Conservation (phyloP, 192 early-diverging fungal species). For the Haplosporangium gracile region DNA sequence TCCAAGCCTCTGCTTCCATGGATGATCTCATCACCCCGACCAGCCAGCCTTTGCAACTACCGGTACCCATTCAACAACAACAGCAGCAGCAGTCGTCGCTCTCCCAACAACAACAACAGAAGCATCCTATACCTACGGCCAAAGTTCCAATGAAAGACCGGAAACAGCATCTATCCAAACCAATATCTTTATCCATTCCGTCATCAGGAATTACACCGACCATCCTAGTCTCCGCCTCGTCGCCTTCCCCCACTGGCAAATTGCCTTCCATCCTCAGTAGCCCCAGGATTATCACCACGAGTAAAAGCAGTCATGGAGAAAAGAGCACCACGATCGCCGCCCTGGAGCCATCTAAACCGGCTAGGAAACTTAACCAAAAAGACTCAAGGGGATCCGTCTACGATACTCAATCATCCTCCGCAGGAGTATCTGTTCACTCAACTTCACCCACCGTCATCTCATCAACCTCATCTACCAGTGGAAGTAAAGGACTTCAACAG, state of each 20-base stretch:
- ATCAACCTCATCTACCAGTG: neutral
- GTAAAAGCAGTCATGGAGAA: neutral
- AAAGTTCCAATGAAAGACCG: neutral
- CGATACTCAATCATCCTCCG: neutral
- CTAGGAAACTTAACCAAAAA: neutral
- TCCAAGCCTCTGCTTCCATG: slow-evolving; percentile 6
- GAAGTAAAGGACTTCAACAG: neutral
- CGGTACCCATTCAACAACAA: neutral
- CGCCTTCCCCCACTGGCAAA: neutral
- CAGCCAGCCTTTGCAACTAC: neutral
- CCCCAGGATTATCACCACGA: neutral
- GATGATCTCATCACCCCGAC: neutral
- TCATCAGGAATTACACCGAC: slow-evolving; percentile 6
- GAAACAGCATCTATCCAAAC: neutral
- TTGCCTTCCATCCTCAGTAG: neutral
- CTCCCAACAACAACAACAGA: neutral
- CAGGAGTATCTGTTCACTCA: neutral
- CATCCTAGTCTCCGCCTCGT: neutral
- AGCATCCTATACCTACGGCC: neutral
- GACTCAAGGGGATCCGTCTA: neutral
- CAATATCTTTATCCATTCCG: neutral
- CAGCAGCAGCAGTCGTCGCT: neutral
- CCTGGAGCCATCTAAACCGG: neutral
- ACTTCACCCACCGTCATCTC: neutral
- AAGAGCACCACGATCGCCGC: neutral